Evolutionary conservation across 768 basidiomycete genomes (phyloP).

Genomic region (Tricholoma matsutake): DNA sequence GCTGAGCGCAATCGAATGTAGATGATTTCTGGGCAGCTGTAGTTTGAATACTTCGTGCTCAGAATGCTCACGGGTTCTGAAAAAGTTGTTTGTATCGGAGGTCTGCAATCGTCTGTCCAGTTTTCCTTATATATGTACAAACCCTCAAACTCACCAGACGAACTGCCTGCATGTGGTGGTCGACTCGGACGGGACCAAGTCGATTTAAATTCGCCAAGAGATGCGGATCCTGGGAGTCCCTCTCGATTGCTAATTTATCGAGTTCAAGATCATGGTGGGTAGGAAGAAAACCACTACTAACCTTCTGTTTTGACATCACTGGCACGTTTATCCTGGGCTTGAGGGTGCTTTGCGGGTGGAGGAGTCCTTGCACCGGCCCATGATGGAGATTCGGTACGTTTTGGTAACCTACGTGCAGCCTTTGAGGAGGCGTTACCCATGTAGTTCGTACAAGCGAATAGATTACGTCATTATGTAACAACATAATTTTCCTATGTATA

Average conservation of each 20-base stretch:
- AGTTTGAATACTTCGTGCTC: slow-evolving; percentile 50
- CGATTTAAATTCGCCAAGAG: slow-evolving; percentile 61
- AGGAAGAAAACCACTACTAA: slow-evolving; percentile 15
- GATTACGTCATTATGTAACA: slow-evolving; percentile 17
- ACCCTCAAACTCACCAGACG: slow-evolving; percentile 38
- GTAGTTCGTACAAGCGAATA: background rate
- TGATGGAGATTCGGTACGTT: slow-evolving; percentile 37
- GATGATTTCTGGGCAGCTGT: slow-evolving; percentile 44
- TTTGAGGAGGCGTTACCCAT: slow-evolving; percentile 71
- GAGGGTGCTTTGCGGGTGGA: slow-evolving; percentile 15
- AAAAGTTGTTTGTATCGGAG: slow-evolving; percentile 39
- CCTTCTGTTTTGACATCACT: slow-evolving; percentile 54
- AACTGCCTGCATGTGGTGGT: slow-evolving; percentile 55
- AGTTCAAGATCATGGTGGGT: background rate
- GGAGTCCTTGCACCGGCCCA: slow-evolving; percentile 47
- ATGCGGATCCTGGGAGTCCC: slow-evolving; percentile 69
- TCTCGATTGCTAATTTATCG: slow-evolving; percentile 47
- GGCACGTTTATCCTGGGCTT: slow-evolving; percentile 27
- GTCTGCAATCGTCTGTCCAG: slow-evolving; percentile 12
- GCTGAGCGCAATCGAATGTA: slow-evolving; percentile 50
- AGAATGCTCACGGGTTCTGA: slow-evolving; percentile 50
- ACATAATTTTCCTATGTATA: background rate
- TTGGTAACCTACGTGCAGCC: slow-evolving; percentile 53
- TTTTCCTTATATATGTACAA: slow-evolving; percentile 5
- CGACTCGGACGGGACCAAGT: slow-evolving; percentile 68